phyloP scores from a whole-genome alignment of 192 early-diverging fungal species.

The Borealophlyctis nickersoniae region DNA sequence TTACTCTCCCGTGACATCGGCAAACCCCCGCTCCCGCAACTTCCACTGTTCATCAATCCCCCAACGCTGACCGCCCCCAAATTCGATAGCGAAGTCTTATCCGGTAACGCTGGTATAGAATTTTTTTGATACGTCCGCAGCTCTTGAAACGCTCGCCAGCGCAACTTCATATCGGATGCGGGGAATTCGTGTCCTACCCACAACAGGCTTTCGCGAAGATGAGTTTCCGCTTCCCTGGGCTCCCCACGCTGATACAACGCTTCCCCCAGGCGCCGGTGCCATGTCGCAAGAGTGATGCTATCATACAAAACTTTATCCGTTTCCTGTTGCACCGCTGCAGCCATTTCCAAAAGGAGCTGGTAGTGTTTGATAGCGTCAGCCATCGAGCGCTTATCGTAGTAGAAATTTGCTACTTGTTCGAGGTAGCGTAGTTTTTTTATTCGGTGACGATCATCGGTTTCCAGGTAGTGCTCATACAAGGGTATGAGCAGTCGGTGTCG shows the following conservation, averaged over 20 bases:
- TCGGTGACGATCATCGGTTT: slow-evolving; percentile 32
- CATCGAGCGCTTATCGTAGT: slow-evolving; percentile 39
- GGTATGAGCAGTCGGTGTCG: slow-evolving; percentile 38
- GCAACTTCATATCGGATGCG: background rate
- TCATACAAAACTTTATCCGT: slow-evolving; percentile 18
- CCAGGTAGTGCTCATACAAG: slow-evolving; percentile 49
- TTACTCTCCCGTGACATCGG: too few relatives aligned
- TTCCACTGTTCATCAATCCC: too few relatives aligned
- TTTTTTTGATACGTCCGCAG: too few relatives aligned
- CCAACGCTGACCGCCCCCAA: too few relatives aligned
- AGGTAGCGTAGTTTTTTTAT: slow-evolving; percentile 44
- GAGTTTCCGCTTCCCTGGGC: slow-evolving; percentile 23
- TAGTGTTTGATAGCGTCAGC: slow-evolving; percentile 48
- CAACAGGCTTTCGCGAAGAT: slow-evolving; percentile 33
- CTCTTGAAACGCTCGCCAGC: slow-evolving; percentile 1
- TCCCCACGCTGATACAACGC: slow-evolving; percentile 38
- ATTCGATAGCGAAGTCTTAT: too few relatives aligned
- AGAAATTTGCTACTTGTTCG: slow-evolving; percentile 36
- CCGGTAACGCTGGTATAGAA: too few relatives aligned
- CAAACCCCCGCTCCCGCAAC: too few relatives aligned
- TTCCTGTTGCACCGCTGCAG: slow-evolving; percentile 11
- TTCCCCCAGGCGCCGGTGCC: slow-evolving; percentile 51
- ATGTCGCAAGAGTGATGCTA: slow-evolving; percentile 27
- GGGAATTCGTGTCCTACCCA: slow-evolving; percentile 38
- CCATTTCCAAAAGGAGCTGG: slow-evolving; percentile 29